Evolutionary conservation across 1,284 basidiomycete species (phyloP).

Genomic region (Ustilago hordei): DNA sequence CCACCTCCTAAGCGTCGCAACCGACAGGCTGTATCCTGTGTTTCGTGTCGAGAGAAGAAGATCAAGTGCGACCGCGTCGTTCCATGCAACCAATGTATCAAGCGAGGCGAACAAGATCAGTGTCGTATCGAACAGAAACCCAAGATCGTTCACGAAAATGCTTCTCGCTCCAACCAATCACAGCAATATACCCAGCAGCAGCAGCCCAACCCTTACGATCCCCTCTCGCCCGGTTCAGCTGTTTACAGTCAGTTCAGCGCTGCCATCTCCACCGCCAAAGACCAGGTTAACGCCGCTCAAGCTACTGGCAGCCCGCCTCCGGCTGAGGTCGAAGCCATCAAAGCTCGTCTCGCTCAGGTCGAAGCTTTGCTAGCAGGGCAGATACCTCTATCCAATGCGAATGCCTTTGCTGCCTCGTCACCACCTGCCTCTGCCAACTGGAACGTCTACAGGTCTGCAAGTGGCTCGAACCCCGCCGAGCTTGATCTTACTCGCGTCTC

Average conservation of each 20-base stretch:
- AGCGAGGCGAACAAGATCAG: slow-evolving; percentile 60
- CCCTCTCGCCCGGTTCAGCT: slow-evolving; percentile 34
- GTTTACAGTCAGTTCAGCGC: slow-evolving; percentile 46
- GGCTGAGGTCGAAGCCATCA: slow-evolving; percentile 64
- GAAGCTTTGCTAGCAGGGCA: slow-evolving; percentile 53
- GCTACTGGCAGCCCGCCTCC: slow-evolving; percentile 36
- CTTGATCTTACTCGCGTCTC: slow-evolving; percentile 23
- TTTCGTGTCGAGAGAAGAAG: slow-evolving; percentile 64
- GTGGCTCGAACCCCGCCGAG: slow-evolving; percentile 17
- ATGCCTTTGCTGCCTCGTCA: slow-evolving; percentile 23
- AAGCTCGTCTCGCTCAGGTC: slow-evolving; percentile 62
- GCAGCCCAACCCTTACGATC: slow-evolving; percentile 22
- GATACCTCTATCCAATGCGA: slow-evolving; percentile 37
- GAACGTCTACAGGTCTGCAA: slow-evolving; percentile 37
- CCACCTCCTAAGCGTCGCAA: slow-evolving; percentile 61
- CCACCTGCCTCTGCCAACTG: slow-evolving; percentile 37
- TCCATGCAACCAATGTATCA: slow-evolving; percentile 67
- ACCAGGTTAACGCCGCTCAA: slow-evolving; percentile 38
- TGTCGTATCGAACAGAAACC: slow-evolving; percentile 62
- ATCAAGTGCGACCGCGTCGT: slow-evolving; percentile 66
- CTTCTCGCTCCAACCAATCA: slow-evolving; percentile 10
- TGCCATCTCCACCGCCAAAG: slow-evolving; percentile 36
- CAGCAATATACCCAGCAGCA: slow-evolving; percentile 16
- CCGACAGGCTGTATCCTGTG: slow-evolving; percentile 62
- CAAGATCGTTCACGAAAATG: slow-evolving; percentile 33